These are phyloP conservation scores for Hypoxylon sp. DNA, from an alignment of 2,329 filamentous ascomycete species.

Conservation along the genomic window DNA sequence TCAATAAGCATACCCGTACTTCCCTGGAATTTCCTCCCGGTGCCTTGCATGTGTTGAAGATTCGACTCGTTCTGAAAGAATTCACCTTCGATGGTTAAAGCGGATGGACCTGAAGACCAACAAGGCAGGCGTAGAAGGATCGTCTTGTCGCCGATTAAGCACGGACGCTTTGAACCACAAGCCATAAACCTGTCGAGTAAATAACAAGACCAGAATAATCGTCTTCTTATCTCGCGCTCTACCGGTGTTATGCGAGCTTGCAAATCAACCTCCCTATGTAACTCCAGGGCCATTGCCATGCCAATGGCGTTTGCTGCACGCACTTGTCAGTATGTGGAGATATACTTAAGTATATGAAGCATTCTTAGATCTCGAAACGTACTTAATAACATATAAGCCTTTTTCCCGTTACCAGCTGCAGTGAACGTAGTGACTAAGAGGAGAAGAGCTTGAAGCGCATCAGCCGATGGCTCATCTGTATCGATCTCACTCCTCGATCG, in stretches of 20 bases:
- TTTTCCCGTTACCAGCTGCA: constrained; percentile 81
- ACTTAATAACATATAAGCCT: constrained; percentile 87
- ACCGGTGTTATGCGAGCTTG: constrained; percentile 68
- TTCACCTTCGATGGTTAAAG: constrained; percentile 75
- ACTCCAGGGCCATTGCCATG: constrained; percentile 83
- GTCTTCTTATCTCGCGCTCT: constrained; percentile 78
- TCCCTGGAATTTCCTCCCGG: constrained; percentile 75
- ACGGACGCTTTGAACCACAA: constrained; percentile 82
- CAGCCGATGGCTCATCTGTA: constrained; percentile 81
- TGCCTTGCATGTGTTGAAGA: constrained; percentile 74
- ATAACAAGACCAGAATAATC: constrained; percentile 91
- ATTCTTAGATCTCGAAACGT: constrained; percentile 47
- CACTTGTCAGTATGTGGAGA: constrained; percentile 46
- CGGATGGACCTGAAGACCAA: constrained; percentile 70
- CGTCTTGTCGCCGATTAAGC: constrained; percentile 79
- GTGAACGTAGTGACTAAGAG: constrained; percentile 79
- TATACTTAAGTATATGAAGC: not conserved
- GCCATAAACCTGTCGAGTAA: constrained; percentile 84
- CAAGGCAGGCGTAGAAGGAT: constrained; percentile 79
- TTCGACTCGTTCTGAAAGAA: constrained; percentile 84
- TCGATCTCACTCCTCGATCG: constrained; percentile 76
- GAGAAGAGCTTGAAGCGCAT: constrained; percentile 78
- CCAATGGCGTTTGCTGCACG: constrained; percentile 74
- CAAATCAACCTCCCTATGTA: constrained; percentile 78
- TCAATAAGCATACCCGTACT: constrained; percentile 85